These are phyloP conservation scores for Globisporangium radiosum DNA, from an alignment of 352 stramenopile genomes.

Conservation along the genomic window DNA sequence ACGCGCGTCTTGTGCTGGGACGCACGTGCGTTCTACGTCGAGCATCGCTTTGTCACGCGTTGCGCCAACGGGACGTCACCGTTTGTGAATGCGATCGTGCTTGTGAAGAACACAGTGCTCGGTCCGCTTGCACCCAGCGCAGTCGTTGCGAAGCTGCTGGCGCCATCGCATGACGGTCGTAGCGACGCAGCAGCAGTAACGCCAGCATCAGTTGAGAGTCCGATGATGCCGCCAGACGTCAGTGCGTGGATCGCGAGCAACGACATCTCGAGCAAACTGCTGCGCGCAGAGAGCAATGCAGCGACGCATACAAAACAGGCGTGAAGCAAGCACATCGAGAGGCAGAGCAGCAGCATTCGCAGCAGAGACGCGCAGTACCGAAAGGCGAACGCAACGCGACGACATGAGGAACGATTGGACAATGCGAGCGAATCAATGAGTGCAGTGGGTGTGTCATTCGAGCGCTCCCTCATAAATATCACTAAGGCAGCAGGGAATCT, in stretches of 20 bases:
- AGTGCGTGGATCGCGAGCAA: conserved; percentile 72
- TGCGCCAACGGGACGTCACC: conserved; percentile 12
- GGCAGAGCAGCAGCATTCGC: too few species aligned
- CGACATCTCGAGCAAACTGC: conserved; percentile 57
- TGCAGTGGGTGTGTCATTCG: too few species aligned
- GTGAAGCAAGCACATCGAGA: background rate
- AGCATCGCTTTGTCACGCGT: conserved; percentile 74
- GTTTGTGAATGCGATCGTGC: conserved; percentile 82
- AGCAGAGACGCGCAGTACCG: too few species aligned
- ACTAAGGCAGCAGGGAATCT: background rate
- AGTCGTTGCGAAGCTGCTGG: conserved; percentile 66
- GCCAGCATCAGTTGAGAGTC: conserved; percentile 9
- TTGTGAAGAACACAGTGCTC: conserved; percentile 86
- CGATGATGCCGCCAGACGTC: conserved; percentile 45
- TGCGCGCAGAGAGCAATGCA: conserved; percentile 33
- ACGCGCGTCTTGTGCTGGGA: conserved; percentile 79
- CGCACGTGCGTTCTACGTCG: conserved; percentile 77
- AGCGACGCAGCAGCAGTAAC: conserved; percentile 16
- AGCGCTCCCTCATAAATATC: too few species aligned
- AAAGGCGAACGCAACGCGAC: too few species aligned
- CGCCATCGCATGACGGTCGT: conserved; percentile 13
- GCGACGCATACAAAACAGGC: background rate
- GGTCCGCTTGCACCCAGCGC: conserved; percentile 48
- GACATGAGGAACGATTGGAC: too few species aligned
- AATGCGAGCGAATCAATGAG: too few species aligned